Conservation (phyloP, 257 asterid genomes). For the Solanum commersonii region DNA sequence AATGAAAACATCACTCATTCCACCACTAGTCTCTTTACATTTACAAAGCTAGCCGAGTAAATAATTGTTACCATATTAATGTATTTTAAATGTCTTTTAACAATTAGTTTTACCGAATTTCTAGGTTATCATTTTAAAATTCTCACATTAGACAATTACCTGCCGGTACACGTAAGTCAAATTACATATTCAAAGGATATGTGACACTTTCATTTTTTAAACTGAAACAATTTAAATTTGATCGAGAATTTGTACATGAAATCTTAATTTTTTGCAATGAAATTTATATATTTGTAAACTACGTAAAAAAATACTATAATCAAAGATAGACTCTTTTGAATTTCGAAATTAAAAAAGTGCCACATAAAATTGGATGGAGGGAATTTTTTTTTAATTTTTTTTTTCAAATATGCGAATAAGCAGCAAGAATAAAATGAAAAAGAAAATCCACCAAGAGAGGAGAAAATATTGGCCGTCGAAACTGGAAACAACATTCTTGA, state of each 20-base stretch:
- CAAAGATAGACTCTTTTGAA: too few species aligned
- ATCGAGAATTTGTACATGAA: too few species aligned
- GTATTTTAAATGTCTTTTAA: not conserved
- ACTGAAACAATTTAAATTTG: fast-evolving
- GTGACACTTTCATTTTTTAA: too few species aligned
- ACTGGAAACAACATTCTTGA: slow-evolving; percentile 6
- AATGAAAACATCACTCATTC: not conserved
- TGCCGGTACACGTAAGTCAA: not conserved
- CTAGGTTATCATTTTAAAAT: not conserved
- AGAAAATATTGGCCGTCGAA: not conserved
- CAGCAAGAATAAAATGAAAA: not conserved
- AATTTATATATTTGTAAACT: too few species aligned
- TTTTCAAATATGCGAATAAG: not conserved
- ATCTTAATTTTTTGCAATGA: too few species aligned
- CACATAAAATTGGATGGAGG: too few species aligned
- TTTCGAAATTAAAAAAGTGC: too few species aligned
- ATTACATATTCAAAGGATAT: not conserved
- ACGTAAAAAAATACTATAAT: too few species aligned
- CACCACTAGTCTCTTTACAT: not conserved
- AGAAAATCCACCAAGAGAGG: not conserved
- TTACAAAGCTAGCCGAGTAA: not conserved
- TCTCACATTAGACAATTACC: not conserved
- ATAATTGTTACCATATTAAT: not conserved
- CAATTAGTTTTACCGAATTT: not conserved
- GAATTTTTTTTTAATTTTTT: too few species aligned